Evolutionary conservation across 2,329 filamentous ascomycete species (phyloP), one percentile per base, ranked within the genome.

Genomic region (Cercospora sojina): DNA sequence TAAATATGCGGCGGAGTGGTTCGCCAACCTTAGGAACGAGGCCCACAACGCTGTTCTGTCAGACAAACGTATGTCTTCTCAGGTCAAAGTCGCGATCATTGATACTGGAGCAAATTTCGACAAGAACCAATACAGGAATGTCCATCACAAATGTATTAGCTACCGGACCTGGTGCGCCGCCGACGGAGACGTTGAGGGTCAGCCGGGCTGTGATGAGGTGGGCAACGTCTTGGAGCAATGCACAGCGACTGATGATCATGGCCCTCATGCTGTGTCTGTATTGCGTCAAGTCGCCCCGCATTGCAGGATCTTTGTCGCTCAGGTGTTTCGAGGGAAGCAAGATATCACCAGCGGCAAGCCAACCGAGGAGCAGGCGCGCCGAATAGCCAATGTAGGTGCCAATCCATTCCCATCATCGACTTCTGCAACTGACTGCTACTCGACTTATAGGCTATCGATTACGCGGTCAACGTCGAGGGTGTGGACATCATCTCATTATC

Each of bases 401-500:
- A 18, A 20, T 20, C 25, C 20, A 6, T 1, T 59, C 13, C 12
- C 56, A 5, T 3, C 5, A 0, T 32, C n/a, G 23, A 23, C 27
- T 18, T 3, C 18, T 3, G 20, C 43, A 47, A 9, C 43, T 23
- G 18, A 47, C 43, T 47, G 6, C 16, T 38, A 2, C 35, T 38
- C 13, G 8, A 41, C 35, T 9, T 10, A 20, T n/a, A 59, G 56
- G 56, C 56, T 5, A 59, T 59, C 20, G 8, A 59, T 4, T 41
- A 59, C 18, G 56, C 56, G 20, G 20, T 38, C 56, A 35, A 32
- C 10, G 10, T 23, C n/a, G 29, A 41, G n/a, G 7, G 29, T 10
- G 56, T 59, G 18, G 29, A 59, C 5, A 41, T 59, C n/a, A 59
- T 59, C 56, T 59, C 56, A 16, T 9, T 59, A 23, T 59, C 56